Evolutionary conservation across 768 basidiomycete species (phyloP), one percentile per base, ranked within the genome.

Genomic region (Arthromyces matolae): DNA sequence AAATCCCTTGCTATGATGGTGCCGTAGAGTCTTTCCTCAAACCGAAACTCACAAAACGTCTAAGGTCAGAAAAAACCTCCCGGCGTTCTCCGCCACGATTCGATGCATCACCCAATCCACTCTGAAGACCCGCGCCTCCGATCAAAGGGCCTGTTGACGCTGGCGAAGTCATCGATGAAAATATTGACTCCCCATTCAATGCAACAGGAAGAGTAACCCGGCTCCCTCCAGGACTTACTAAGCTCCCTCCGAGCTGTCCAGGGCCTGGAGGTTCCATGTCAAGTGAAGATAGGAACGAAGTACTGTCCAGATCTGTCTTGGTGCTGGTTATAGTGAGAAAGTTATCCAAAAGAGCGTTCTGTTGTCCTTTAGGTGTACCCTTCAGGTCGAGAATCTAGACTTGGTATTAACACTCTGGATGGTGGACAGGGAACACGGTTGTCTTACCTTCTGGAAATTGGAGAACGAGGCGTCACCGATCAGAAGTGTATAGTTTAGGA

Each of bases 381-480:
- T 96, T 96, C 40, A 97, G 76, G 65, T 97, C 94, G 14, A 97
- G 77, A 45, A 97, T 90, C 93, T 96, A 51, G 4, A 38, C 29
- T n/a, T 16, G 2, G 33, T 4, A 31, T 20, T 33, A 32, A 31
- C 29, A 20, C 29, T 22, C 32, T 12, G 32, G 18, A 28, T 10
- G 25, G 32, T 6, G 13, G 5, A 16, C 29, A 19, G 5, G 23
- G 8, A 3, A 14, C 4, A 24, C 3, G 12, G n/a, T 13, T 22
- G 37, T n/a, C 25, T 67, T 27, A 87, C 93, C 82, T 99, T 99
- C 72, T 98, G 96, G 73, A 99, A 99, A 67, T 98, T 98, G 24
- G 86, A 87, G 66, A 94, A 94, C 2, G 93, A 94, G 5, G 88
- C 85, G 66, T 97, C 95, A 19, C 91, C 91, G 52, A 99, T 89